Base-by-base conservation (phyloP, 345 rosid species). In the Citrus glauca region DNA sequence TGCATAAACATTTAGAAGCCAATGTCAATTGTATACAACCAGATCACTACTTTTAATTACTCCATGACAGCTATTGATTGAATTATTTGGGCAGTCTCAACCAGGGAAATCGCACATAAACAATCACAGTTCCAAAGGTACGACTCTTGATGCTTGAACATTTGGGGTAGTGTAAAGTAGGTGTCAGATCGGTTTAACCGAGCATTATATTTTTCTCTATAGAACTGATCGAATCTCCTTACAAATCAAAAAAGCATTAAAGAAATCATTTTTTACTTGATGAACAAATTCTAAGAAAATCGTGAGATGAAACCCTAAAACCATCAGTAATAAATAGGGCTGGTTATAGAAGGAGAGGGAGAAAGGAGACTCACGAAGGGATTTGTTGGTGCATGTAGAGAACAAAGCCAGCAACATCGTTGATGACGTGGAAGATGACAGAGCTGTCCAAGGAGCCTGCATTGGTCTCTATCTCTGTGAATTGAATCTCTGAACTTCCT, bases 321-420 rank as follows among this genome's bases (percentile, higher is more conserved):
- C 62, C 16, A 42, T 2, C 20, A 27, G 50, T 11, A 13, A 50
- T 60, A 9, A 27, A 17, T 32, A 14, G 40, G 6, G 50, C 10
- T 19, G 53, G 10, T 30, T 17, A 4, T 25, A 30, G 53, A 11
- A 24, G 61, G 64, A 42, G 57, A 27, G 55, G 57, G 67, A 30
- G 72, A 75, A 45, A 45, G 76, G 69, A 30, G 72, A 73, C 92
- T 64, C 59, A 96, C 97, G 91, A 89, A 73, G 99, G 97, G 83
- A 96, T 94, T 89, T 96, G 98, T 85, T 90, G 97, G 81, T 94
- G 95, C 99, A 94, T 94, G 79, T 88, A 96, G 87, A 96, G 97
- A 73, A 90, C 82, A 83, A 94, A 94, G 78, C 88, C 98, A 35
- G 90, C 33, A 65, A 88, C 78, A 80, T 88, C 91, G 69, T 85